These are phyloP conservation scores for Metschnikowia continentalis DNA, from an alignment of 805 yeast genomes.

Conservation along the genomic window DNA sequence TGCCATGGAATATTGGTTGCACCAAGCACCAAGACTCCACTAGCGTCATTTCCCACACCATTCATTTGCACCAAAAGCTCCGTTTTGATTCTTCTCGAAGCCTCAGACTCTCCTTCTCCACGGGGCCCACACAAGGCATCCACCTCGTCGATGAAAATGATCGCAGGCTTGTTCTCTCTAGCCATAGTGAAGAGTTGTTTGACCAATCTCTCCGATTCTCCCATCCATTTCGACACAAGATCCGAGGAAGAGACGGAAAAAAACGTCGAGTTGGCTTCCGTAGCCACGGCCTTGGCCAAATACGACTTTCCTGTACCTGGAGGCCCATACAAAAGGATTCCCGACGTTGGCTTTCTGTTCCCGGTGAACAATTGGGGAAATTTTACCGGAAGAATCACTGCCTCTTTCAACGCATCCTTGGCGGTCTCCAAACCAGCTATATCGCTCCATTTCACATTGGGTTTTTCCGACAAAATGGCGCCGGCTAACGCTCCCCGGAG, in stretches of 20 bases:
- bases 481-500: slow-evolving; percentile 87
- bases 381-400: slow-evolving; percentile 92
- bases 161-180: slow-evolving; percentile 90
- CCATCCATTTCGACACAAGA: slow-evolving; percentile 98
- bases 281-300: slow-evolving; percentile 96
- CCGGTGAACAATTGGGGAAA: slow-evolving; percentile 96
- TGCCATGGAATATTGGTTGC: slow-evolving; percentile 99
- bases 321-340: slow-evolving; percentile 64
- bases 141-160: slow-evolving; percentile 95
- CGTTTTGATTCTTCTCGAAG: slow-evolving; percentile 91
- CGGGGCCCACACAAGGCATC: slow-evolving; percentile 98
- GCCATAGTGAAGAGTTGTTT: slow-evolving; percentile 95
- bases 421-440: slow-evolving; percentile 95
- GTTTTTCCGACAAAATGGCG: slow-evolving; percentile 86
- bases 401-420: slow-evolving; percentile 94
- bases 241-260: slow-evolving; percentile 96
- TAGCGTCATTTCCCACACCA: slow-evolving; percentile 94
- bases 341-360: slow-evolving; percentile 87
- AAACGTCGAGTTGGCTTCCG: slow-evolving; percentile 96
- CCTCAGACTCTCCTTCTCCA: slow-evolving; percentile 97
- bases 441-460: slow-evolving; percentile 91
- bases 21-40: slow-evolving; percentile 90
- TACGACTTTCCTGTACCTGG: slow-evolving; percentile 99
- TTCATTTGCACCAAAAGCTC: slow-evolving; percentile 97
- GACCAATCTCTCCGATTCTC: slow-evolving; percentile 93